Evolutionary conservation across 352 stramenopile genomes (phyloP), one percentile per base, ranked within the genome.

Genomic region (Pythium plurisporium): DNA sequence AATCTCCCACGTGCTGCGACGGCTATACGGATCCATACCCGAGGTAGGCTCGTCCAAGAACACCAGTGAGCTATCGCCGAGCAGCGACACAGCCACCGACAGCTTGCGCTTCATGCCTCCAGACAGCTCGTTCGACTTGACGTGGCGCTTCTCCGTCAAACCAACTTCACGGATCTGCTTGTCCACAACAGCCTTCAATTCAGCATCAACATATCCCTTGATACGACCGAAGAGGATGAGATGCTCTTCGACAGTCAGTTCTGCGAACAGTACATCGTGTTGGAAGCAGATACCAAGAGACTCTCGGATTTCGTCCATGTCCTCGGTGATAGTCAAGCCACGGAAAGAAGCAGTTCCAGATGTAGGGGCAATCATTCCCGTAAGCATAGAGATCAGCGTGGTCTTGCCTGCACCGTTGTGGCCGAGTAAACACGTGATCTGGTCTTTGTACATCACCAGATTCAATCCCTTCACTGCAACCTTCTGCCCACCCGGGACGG

Each of bases 211-310:
- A n/a, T n/a, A n/a, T n/a, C n/a, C n/a, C n/a, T n/a, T n/a, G n/a
- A n/a, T n/a, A n/a, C n/a, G n/a, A n/a, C n/a, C n/a, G n/a, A n/a
- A 99, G 57, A 99, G 98, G 34, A 67, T 44, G 20, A 99, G 69
- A 57, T 99, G 96, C 67, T 99, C 97, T 20, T 89, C 65, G 20
- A 99, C 96, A 0, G 96, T 99, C 23, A 99, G 75, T 41, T 96
- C 70, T 99, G 97, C 20, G 97, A 86, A 64, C 97, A 99, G 52
- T 99, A 92, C 8, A n/a, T n/a, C n/a, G n/a, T n/a, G n/a, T n/a
- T n/a, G n/a, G n/a, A n/a, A n/a, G n/a, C n/a, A n/a, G n/a, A n/a
- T n/a, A n/a, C 96, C 96, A 25, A 99, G 79, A 31, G 93, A 86
- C 57, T 91, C 50, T 2, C 96, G 90, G 25, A 99, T 91, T 19